Evolutionary conservation across 2,329 filamentous ascomycete genomes (phyloP).

Genomic region (Proliferodiscus dingleyae): DNA sequence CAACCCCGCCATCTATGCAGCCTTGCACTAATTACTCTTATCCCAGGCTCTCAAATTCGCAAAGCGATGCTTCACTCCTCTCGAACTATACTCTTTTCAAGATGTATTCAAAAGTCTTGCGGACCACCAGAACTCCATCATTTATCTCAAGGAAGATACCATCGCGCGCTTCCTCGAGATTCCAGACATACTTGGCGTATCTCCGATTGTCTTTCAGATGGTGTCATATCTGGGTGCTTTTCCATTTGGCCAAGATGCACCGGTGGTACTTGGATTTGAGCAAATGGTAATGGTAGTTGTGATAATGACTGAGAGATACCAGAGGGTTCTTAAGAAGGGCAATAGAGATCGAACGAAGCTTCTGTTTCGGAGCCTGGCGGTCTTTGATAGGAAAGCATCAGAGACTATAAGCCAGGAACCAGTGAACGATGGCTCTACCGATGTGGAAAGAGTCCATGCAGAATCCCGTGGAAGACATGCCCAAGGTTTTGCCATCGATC

Average conservation of each 20-base stretch:
- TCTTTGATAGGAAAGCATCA: conserved; percentile 56
- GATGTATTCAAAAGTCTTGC: conserved; percentile 68
- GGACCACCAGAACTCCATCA: conserved; percentile 55
- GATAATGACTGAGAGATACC: conserved; percentile 67
- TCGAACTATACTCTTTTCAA: conserved; percentile 70
- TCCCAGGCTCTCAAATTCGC: conserved; percentile 58
- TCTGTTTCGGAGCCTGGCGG: conserved; percentile 66
- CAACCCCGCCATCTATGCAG: conserved; percentile 4
- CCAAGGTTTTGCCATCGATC: conserved; percentile 39
- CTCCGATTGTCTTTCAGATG: conserved; percentile 67
- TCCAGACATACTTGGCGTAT: conserved; percentile 63
- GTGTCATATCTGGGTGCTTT: conserved; percentile 67
- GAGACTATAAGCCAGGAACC: conserved; percentile 14
- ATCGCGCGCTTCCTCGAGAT: conserved; percentile 68
- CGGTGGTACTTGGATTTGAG: conserved; percentile 63
- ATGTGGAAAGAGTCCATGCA: conserved; percentile 40
- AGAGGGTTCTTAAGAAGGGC: conserved; percentile 54
- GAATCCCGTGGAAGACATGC: conserved; percentile 17
- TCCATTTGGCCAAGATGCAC: conserved; percentile 66
- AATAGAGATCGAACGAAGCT: conserved; percentile 56
- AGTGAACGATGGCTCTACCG: conserved; percentile 23
- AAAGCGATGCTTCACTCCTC: conserved; percentile 63
- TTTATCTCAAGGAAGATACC: conserved; percentile 66
- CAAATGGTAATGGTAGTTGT: conserved; percentile 68
- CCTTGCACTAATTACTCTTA: conserved; percentile 7